Percentiles rank a stretch among this genome's conserved stretches.
These are phyloP conservation scores for Sabuloglossum arenarium DNA, from an alignment of 495 filamentous ascomycete genomes.

Conservation along the genomic window DNA sequence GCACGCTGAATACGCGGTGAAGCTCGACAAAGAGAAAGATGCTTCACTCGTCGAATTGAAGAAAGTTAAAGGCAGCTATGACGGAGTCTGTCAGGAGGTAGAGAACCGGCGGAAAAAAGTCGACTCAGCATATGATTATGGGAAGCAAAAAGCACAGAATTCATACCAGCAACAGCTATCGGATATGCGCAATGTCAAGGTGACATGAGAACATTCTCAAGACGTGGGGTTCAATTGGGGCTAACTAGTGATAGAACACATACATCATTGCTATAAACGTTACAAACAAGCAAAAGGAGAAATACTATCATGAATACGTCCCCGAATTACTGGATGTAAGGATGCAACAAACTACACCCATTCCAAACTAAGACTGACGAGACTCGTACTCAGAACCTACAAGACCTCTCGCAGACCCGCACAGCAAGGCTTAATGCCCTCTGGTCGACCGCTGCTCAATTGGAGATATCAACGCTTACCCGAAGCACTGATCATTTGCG, in stretches of 20 bases:
- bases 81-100: conserved; percentile 80
- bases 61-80: conserved; percentile 86
- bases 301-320: conserved; percentile 91
- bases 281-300: conserved; percentile 89
- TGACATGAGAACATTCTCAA: conserved; percentile 7
- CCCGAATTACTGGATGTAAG: conserved; percentile 81
- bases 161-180: conserved; percentile 73
- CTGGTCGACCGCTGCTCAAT: conserved; percentile 57
- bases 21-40: conserved; percentile 79
- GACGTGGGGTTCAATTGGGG: not conserved
- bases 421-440: conserved; percentile 62
- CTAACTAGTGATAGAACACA: conserved; percentile 39
- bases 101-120: conserved; percentile 88
- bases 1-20: conserved; percentile 70
- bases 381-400: conserved; percentile 32
- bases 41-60: conserved; percentile 61
- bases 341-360: not conserved
- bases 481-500: conserved; percentile 48
- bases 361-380: not conserved
- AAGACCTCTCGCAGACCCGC: conserved; percentile 81
- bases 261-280: conserved; percentile 91
- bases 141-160: conserved; percentile 64
- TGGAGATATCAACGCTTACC: conserved; percentile 56
- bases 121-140: conserved; percentile 70
- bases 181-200: conserved; percentile 94